Evolutionary conservation across 2,329 filamentous ascomycete genomes (phyloP), one percentile per base, ranked within the genome.

Genomic region (Lomentospora prolificans): DNA sequence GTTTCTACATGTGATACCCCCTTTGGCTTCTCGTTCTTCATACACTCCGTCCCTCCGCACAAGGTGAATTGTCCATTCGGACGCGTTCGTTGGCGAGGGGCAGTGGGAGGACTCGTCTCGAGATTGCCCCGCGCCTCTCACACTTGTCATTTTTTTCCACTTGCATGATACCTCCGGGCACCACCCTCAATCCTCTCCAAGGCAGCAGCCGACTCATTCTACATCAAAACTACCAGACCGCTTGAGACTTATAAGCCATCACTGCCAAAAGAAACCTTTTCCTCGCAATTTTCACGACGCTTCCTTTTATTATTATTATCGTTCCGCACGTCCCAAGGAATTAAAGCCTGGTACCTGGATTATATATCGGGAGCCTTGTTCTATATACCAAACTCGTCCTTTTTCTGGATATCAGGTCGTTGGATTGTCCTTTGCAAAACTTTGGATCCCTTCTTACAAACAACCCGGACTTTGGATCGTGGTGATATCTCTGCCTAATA

Each of bases 111-210:
- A 41, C 19, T 17, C 36, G 36, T 41, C 36, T 41, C n/a, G 36
- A 41, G 36, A 41, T 17, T 41, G n/a, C 36, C 30, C 36, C 36
- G 36, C 36, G 36, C 36, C 36, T 41, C 36, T 17, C n/a, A 41
- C 9, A 41, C 36, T 41, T 41, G n/a, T 41, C 44, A 17, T 46
- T 9, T 48, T 48, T 48, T 48, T 48, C 17, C 44, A 48, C 44
- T 48, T 48, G 44, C 44, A 48, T 48, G 44, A 48, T 48, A 22
- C 44, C n/a, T n/a, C n/a, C 17, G 44, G 44, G 44, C 44, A 48
- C 44, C 17, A 39, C 36, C 36, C 6, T 41, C 44, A 22, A 48
- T 25, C 44, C 19, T 19, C 41, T 22, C 22, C 44, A 48, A 48
- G 44, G 44, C 44, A 48, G 44, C 44, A 48, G 44, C 44, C 44